Evolutionary conservation across 768 basidiomycete species (phyloP).

Genomic region (Strobilomyces dryophilus): DNA sequence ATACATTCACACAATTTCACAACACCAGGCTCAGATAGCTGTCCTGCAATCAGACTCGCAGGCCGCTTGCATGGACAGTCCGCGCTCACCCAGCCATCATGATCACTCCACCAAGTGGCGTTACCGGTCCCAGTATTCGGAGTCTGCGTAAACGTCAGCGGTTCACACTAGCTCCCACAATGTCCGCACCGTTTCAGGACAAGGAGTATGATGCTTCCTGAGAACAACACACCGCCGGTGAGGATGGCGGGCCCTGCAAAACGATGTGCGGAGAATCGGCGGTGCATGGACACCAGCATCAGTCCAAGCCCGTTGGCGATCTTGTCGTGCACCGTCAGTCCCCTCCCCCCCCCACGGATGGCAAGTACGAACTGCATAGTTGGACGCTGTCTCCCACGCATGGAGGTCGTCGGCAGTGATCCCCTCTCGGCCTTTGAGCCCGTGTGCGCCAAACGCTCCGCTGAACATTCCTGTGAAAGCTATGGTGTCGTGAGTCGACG

Average conservation of each 20-base stretch:
- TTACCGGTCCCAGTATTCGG: constrained; percentile 57
- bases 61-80: neutral
- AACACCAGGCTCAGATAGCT: constrained; percentile 54
- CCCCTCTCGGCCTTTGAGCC: constrained; percentile 42
- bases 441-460: constrained; percentile 71
- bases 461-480: constrained; percentile 49
- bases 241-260: constrained; percentile 69
- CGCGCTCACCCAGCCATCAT: constrained; percentile 65
- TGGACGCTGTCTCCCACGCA: constrained; percentile 60
- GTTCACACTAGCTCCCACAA: neutral
- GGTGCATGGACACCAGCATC: constrained; percentile 59
- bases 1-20: constrained; percentile 23
- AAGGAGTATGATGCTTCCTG: constrained; percentile 55
- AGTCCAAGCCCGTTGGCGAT: constrained; percentile 67
- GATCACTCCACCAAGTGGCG: constrained; percentile 58
- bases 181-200: constrained; percentile 43
- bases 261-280: constrained; percentile 50
- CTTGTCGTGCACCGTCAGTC: constrained; percentile 33
- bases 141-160: constrained; percentile 30
- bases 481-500: constrained; percentile 7
- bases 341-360: neutral
- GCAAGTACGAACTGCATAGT: constrained; percentile 53
- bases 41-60: constrained; percentile 6
- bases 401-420: constrained; percentile 49
- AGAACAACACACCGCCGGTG: constrained; percentile 55